These are phyloP conservation scores for Eurotiales sp. DNA, from an alignment of 2,329 filamentous ascomycete genomes.

Conservation along the genomic window DNA sequence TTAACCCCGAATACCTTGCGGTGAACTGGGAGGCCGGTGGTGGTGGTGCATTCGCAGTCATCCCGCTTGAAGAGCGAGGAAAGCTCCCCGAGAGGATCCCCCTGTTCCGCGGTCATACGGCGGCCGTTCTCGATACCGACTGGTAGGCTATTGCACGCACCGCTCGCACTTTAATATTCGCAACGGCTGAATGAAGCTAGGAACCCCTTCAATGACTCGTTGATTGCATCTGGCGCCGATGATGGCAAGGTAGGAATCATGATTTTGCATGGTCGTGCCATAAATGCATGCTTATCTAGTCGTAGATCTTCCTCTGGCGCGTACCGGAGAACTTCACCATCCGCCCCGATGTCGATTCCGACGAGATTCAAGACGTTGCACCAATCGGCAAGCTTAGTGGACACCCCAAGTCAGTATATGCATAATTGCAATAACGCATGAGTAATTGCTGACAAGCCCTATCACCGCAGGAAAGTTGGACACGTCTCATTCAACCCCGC, in stretches of 20 bases:
- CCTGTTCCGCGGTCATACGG: conserved; percentile 93
- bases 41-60: conserved; percentile 93
- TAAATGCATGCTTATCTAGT: conserved; percentile 17
- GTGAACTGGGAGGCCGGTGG: conserved; percentile 98
- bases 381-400: conserved; percentile 79
- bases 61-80: conserved; percentile 83
- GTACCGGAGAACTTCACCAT: conserved; percentile 85
- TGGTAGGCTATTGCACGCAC: conserved; percentile 57
- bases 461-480: conserved; percentile 75
- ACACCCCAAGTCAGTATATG: conserved; percentile 67
- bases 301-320: conserved; percentile 84
- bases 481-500: conserved; percentile 97
- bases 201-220: conserved; percentile 92
- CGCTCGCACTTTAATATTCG: conserved; percentile 8
- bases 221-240: conserved; percentile 91
- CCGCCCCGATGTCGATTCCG: conserved; percentile 67
- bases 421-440: conserved; percentile 3
- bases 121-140: conserved; percentile 93
- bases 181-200: conserved; percentile 42
- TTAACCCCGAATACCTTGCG: conserved; percentile 89
- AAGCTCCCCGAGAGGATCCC: conserved; percentile 90
- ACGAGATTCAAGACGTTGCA: conserved; percentile 75
- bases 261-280: neutral
- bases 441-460: conserved; percentile 23
- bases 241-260: conserved; percentile 74